A percentile compares a stretch with the other conserved stretches of the same genome.
These are phyloP conservation scores for Solanum sitiens DNA, from an alignment of 257 asterid species.

Conservation along the genomic window DNA sequence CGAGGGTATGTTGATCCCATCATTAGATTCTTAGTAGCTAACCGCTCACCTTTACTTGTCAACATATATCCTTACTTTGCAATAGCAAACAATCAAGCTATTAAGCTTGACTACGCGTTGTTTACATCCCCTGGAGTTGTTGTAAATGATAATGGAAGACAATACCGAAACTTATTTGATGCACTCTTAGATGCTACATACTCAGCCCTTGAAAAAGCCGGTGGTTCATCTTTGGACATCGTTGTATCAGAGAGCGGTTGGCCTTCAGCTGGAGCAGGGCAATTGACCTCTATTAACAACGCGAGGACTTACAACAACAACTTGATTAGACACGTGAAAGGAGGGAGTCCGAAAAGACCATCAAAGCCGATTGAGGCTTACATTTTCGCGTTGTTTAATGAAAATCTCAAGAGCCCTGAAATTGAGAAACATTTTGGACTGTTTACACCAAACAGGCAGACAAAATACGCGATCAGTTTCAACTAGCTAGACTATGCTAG, in stretches of 20 bases:
- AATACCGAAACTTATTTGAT: conserved; percentile 16
- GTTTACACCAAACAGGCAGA: conserved; percentile 4
- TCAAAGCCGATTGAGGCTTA: conserved; percentile 16
- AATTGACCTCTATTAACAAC: conserved; percentile 6
- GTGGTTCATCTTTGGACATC: conserved; percentile 14
- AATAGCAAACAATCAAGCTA: background rate
- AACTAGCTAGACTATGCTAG: background rate
- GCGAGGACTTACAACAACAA: conserved; percentile 16
- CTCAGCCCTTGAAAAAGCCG: conserved; percentile 22
- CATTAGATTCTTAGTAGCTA: conserved; percentile 8
- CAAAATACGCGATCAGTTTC: conserved; percentile 14
- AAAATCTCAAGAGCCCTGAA: conserved; percentile 17
- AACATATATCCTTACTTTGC: conserved; percentile 22
- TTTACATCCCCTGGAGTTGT: conserved; percentile 5
- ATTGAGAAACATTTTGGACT: conserved; percentile 19
- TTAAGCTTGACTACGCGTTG: conserved; percentile 15
- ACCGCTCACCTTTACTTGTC: conserved; percentile 13
- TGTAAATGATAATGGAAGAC: conserved; percentile 6
- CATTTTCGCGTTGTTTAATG: conserved; percentile 23
- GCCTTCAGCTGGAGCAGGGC: conserved; percentile 26
- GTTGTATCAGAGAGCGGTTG: conserved; percentile 37
- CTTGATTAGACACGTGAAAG: conserved; percentile 9
- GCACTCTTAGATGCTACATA: conserved; percentile 24
- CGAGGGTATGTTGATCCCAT: conserved; percentile 13
- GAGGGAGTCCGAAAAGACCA: conserved; percentile 22